Percentiles rank a stretch among this genome's conserved stretches.
phyloP scores from a whole-genome alignment of 2,329 filamentous ascomycete species.

The Aureobasidium lini region DNA sequence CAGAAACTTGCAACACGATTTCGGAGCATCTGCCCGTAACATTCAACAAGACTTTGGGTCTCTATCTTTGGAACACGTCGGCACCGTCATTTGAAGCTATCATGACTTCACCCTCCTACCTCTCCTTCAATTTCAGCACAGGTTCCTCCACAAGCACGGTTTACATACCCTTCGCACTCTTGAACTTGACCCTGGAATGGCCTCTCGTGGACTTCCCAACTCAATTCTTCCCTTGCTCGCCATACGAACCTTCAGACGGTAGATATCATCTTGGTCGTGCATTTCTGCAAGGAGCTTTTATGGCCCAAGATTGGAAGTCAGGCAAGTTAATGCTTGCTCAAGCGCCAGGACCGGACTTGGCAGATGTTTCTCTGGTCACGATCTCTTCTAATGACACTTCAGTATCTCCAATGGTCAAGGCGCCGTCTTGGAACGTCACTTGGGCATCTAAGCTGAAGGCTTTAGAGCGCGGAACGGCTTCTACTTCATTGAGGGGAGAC shows the following conservation, averaged over 20 bases:
- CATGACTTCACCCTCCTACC: neutral
- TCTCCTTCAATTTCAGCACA: neutral
- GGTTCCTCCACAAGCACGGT: neutral
- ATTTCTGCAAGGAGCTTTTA: neutral
- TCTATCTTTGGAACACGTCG: neutral
- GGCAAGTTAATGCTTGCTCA: neutral
- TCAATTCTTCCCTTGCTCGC: neutral
- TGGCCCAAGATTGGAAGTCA: slow-evolving; percentile 2
- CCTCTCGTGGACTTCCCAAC: neutral
- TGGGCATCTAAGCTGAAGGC: neutral
- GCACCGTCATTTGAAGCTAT: neutral
- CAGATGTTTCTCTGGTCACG: neutral
- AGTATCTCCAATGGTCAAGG: slow-evolving; percentile 10
- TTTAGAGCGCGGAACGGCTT: neutral
- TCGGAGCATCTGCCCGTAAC: neutral
- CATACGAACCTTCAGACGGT: neutral
- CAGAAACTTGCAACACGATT: neutral
- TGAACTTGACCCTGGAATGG: neutral
- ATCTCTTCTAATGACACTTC: slow-evolving; percentile 3
- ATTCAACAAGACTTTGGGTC: neutral
- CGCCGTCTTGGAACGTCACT: neutral
- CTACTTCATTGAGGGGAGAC: neutral
- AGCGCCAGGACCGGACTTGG: neutral
- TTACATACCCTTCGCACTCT: neutral
- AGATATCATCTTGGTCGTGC: slow-evolving; percentile 5